A percentile compares a stretch with the other conserved stretches of the same genome.
phyloP scores from a whole-genome alignment of 345 rosid species.

The Lenwebbia sp. region DNA sequence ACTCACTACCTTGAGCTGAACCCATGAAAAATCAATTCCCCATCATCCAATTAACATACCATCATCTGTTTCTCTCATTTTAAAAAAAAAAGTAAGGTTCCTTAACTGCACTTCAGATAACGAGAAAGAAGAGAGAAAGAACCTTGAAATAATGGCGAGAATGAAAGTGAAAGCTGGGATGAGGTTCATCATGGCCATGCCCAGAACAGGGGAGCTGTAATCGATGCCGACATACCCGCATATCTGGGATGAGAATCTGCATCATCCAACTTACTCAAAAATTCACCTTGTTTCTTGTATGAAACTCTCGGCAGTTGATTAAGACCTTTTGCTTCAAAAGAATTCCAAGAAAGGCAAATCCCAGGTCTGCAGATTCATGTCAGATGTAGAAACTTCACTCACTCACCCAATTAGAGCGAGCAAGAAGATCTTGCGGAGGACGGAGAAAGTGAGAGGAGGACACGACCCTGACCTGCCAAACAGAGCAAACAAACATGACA shows the following conservation, averaged over 20 bases:
- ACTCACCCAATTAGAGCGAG: slow-evolving; percentile 8
- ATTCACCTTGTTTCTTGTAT: background rate
- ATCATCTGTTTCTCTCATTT: background rate
- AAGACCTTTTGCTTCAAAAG: background rate
- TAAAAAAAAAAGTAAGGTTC: background rate
- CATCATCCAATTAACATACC: background rate
- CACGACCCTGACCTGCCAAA: background rate
- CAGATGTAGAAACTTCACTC: background rate
- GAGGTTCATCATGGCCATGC: slow-evolving; percentile 12
- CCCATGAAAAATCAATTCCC: background rate
- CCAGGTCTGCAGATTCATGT: background rate
- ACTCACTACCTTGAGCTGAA: slow-evolving; percentile 17
- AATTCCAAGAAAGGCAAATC: slow-evolving; percentile 4
- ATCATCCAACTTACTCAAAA: background rate
- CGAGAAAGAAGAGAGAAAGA: background rate
- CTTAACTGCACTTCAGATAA: background rate
- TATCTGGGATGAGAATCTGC: background rate
- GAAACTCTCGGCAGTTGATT: background rate
- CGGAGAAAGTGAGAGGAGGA: slow-evolving; percentile 24
- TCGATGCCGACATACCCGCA: slow-evolving; percentile 5
- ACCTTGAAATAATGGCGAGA: slow-evolving; percentile 21
- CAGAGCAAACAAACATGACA: background rate
- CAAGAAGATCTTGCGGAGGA: slow-evolving; percentile 2
- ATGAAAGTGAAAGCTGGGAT: slow-evolving; percentile 19
- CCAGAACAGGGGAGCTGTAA: slow-evolving; percentile 15